Conservation (phyloP, 495 filamentous ascomycete genomes). For the Aspergillus sclerotiicarbonarius region DNA sequence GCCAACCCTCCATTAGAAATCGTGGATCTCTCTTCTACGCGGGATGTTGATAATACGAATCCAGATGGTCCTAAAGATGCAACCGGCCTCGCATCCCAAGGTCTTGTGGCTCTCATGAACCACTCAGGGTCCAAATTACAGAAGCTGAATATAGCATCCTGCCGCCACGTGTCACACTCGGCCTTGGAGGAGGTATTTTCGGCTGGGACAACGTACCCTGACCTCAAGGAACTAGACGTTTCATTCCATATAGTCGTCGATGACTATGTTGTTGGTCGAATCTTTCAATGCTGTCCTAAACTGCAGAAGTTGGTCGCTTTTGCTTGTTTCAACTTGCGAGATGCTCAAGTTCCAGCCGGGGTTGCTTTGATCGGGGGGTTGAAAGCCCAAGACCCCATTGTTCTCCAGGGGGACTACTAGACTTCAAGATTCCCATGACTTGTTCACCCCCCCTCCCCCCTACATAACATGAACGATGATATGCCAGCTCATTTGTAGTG, state of each 20-base stretch:
- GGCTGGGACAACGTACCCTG: conserved; percentile 56
- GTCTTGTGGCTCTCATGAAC: conserved; percentile 77
- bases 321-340: conserved; percentile 73
- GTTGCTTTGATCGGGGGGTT: conserved; percentile 77
- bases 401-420: conserved; percentile 45
- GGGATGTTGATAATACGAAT: conserved; percentile 69
- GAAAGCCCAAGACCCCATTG: conserved; percentile 59
- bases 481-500: not conserved
- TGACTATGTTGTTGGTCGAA: conserved; percentile 67
- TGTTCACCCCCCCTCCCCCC: no score
- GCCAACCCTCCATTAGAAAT: conserved; percentile 64
- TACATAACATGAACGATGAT: not conserved
- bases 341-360: conserved; percentile 66
- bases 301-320: conserved; percentile 75
- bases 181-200: conserved; percentile 72
- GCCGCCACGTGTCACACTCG: conserved; percentile 67
- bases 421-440: not conserved
- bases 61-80: conserved; percentile 54
- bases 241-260: conserved; percentile 74
- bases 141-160: conserved; percentile 69
- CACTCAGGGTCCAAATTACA: conserved; percentile 67
- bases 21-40: conserved; percentile 70
- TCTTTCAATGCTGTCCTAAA: conserved; percentile 72
- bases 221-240: conserved; percentile 68
- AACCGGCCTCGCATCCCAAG: conserved; percentile 68